Base-by-base conservation (phyloP, 257 asterid species). In the Striga asiatica region DNA sequence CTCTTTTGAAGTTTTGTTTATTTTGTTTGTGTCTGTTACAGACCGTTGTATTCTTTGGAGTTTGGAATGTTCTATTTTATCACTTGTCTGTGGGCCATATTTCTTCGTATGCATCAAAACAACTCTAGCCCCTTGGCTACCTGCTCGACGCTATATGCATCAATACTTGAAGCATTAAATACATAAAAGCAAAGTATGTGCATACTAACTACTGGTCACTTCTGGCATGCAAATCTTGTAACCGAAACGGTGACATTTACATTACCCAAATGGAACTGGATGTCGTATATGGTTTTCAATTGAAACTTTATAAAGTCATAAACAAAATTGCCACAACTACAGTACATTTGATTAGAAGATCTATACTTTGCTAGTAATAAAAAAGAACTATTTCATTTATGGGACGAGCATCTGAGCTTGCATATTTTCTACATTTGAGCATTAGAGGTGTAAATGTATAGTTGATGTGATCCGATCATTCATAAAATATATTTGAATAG, bases 1-100 rank as follows among this genome's bases (percentile, higher is more conserved):
- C n/a, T n/a, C n/a, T n/a, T n/a, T n/a, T n/a, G n/a, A n/a, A n/a
- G n/a, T n/a, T n/a, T n/a, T n/a, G 43, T 24, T 46, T 12, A 14
- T n/a, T 22, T 6, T 28, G 25, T n/a, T 6, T 20, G 10, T 55
- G 54, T 47, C 23, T n/a, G 47, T 56, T 56, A 48, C 8, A 8
- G 8, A 47, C 35, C n/a, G 54, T 56, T 56, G 16, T 52, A 14
- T 49, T 3, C 32, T 17, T 37, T 55, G 6, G 18, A 14, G 17
- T 20, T 21, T 0, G 14, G 5, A 22, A 17, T 28, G 8, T 29
- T 14, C 25, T 31, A 22, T 43, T 38, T 28, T 20, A 32, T 62
- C 27, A 20, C 24, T 28, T 29, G 49, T 54, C 12, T 55, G 61
- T 68, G 45, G 46, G 65, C 60, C 57, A 34, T 10, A 19, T 56